A percentile compares a stretch with the other conserved stretches of the same genome.
These are phyloP conservation scores for Zalaria sp. DNA, from an alignment of 2,329 filamentous ascomycete species.

Conservation along the genomic window DNA sequence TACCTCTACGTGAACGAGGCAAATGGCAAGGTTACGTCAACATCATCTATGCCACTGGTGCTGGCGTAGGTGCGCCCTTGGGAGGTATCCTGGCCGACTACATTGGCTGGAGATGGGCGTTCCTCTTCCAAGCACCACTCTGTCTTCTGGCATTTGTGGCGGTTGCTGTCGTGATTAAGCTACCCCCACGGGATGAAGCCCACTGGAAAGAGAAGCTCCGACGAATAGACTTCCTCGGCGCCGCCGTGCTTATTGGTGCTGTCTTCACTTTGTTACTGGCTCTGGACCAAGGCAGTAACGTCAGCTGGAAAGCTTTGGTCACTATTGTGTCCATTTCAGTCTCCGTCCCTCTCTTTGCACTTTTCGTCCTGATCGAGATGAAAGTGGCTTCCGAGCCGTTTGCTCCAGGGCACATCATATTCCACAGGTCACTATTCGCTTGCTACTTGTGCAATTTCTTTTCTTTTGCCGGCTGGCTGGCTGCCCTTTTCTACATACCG, in stretches of 20 bases:
- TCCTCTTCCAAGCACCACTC: constrained; percentile 55
- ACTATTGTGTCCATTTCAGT: constrained; percentile 44
- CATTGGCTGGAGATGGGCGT: constrained; percentile 66
- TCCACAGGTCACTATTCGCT: constrained; percentile 50
- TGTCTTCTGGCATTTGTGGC: constrained; percentile 51
- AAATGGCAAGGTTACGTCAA: constrained; percentile 65
- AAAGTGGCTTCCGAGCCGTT: constrained; percentile 57
- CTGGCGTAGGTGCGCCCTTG: constrained; percentile 53
- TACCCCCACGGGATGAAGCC: constrained; percentile 43
- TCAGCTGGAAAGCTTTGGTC: constrained; percentile 47
- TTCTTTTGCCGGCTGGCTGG: constrained; percentile 45
- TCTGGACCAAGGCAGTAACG: constrained; percentile 59
- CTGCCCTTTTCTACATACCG: constrained; percentile 57
- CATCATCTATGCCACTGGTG: constrained; percentile 55
- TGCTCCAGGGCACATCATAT: constrained; percentile 59
- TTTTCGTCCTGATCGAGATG: constrained; percentile 58
- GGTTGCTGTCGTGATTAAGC: constrained; percentile 47
- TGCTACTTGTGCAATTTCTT: constrained; percentile 63
- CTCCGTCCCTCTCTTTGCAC: constrained; percentile 43
- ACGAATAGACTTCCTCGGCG: constrained; percentile 62
- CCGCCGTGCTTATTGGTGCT: constrained; percentile 48
- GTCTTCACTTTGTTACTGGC: constrained; percentile 54
- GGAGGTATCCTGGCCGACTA: constrained; percentile 58
- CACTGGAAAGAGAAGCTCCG: constrained; percentile 53
- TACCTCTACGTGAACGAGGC: constrained; percentile 54